Evolutionary conservation across 2,329 filamentous ascomycete genomes (phyloP).

Genomic region (Orbilia blumenaviensis): DNA sequence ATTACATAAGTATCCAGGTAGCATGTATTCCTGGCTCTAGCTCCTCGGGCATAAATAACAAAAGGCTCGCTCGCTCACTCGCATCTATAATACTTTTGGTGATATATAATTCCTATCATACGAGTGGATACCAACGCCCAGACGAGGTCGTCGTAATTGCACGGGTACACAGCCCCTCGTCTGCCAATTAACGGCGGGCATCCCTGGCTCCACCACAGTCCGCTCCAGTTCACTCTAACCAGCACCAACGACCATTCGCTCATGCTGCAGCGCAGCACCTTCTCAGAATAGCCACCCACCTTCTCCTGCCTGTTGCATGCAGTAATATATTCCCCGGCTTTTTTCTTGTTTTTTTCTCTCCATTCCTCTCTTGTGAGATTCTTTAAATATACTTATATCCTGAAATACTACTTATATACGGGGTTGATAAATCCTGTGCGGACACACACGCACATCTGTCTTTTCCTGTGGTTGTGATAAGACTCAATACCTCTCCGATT

Average conservation of each 20-base stretch:
- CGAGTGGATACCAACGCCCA: background rate
- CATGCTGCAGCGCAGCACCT: constrained; percentile 32
- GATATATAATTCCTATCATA: background rate
- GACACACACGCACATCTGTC: too few relatives aligned
- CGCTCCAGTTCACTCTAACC: too few relatives aligned
- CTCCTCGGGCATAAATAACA: background rate
- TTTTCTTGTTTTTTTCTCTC: background rate
- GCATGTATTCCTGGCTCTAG: background rate
- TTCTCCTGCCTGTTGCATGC: constrained; percentile 13
- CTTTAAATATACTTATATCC: background rate
- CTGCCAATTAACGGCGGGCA: constrained; percentile 25
- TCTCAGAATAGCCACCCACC: constrained; percentile 11
- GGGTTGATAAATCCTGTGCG: too few relatives aligned
- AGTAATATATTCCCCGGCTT: constrained; percentile 15
- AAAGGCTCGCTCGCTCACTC: too few relatives aligned
- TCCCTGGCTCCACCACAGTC: constrained; percentile 18
- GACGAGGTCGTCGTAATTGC: constrained; percentile 2
- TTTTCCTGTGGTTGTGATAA: background rate
- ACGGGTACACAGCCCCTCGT: constrained; percentile 29
- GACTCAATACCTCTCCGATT: background rate
- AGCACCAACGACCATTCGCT: constrained; percentile 9
- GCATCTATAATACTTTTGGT: background rate
- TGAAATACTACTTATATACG: background rate
- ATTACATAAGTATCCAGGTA: too few relatives aligned
- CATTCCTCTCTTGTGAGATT: background rate